Evolutionary conservation across 495 filamentous ascomycete genomes (phyloP), one percentile per base, ranked within the genome.

Genomic region (Neurospora sp.): DNA sequence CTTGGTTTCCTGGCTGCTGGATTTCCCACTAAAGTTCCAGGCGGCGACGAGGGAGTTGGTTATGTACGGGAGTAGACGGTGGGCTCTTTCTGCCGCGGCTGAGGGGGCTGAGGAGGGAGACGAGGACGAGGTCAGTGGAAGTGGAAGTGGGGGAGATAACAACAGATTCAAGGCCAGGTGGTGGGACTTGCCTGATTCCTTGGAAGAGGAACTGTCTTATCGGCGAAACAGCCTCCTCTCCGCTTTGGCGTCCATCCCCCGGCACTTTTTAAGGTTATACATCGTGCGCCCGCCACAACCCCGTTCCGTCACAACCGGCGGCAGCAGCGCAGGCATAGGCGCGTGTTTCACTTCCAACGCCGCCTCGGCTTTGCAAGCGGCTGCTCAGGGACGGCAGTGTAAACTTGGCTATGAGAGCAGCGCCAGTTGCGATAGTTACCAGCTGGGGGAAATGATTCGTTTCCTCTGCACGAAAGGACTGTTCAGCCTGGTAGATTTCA

Each of bases 361-460:
- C 22, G 53, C 53, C 12, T 65, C 27, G 5, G 53, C 53, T 17
- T 8, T 65, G 10, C 53, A 65, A 65, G 53, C 53, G 0, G 53
- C 53, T 31, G 53, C 53, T 0, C 53, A 65, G 14, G 53, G 53
- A 0, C 85, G 84, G 6, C 90, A 94, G 76, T 97, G 94, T 79
- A 90, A 89, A 71, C 87, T 91, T 0, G 92, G 91, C 45, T 93
- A 95, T 77, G 91, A 90, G 72, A 90, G 90, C 42, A 91, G 88
- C 45, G 82, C 86, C 17, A 87, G 91, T 73, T 97, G 94, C 79
- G 94, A 97, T 80, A 89, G 90, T 6, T 97, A 93, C 79, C 93
- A 97, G 76, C 85, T 96, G 0, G 94, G 94, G 17, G 92, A 96
- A 81, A 93, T 94, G 85, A 81, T 92, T 73, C 91, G 92, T 45